Evolutionary conservation across 2,329 filamentous ascomycete genomes (phyloP).

Genomic region (Tolypocladium tundrense): DNA sequence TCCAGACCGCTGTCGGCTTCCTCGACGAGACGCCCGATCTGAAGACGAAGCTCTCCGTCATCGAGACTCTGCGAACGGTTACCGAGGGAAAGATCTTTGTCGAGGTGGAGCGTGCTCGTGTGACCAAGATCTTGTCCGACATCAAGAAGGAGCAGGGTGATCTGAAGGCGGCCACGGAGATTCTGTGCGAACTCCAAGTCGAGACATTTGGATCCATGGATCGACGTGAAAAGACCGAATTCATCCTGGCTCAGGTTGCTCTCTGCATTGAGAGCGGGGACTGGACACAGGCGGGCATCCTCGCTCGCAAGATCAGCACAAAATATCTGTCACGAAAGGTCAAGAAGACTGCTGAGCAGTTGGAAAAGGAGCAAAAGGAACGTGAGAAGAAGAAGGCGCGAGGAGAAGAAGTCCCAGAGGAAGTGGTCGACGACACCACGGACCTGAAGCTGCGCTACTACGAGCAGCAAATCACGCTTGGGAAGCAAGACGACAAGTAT

Average conservation of each 20-base stretch:
- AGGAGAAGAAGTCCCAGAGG: constrained; percentile 68
- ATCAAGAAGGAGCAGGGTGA: constrained; percentile 97
- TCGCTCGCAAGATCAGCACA: constrained; percentile 95
- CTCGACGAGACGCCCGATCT: constrained; percentile 74
- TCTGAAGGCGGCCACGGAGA: constrained; percentile 79
- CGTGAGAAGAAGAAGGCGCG: constrained; percentile 75
- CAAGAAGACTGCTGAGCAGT: constrained; percentile 80
- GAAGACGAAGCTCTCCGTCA: constrained; percentile 84
- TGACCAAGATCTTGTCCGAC: constrained; percentile 89
- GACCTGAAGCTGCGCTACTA: constrained; percentile 94
- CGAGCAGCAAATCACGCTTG: constrained; percentile 90
- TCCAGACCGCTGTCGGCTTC: constrained; percentile 90
- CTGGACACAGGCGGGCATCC: constrained; percentile 90
- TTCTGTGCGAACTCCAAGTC: constrained; percentile 93
- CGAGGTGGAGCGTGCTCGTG: constrained; percentile 91
- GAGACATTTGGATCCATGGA: constrained; percentile 99
- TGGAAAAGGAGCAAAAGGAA: constrained; percentile 85
- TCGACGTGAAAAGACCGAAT: constrained; percentile 94
- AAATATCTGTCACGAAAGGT: constrained; percentile 82
- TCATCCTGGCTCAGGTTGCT: constrained; percentile 89
- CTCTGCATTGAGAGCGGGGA: constrained; percentile 93
- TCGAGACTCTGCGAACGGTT: constrained; percentile 89
- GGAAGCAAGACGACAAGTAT: constrained; percentile 96
- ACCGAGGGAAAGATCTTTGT: constrained; percentile 99
- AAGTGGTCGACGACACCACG: constrained; percentile 80